A percentile compares a stretch with the other conserved stretches of the same genome.
Evolutionary conservation across 768 basidiomycete species (phyloP).

Genomic region (Botryobasidium botryosum): DNA sequence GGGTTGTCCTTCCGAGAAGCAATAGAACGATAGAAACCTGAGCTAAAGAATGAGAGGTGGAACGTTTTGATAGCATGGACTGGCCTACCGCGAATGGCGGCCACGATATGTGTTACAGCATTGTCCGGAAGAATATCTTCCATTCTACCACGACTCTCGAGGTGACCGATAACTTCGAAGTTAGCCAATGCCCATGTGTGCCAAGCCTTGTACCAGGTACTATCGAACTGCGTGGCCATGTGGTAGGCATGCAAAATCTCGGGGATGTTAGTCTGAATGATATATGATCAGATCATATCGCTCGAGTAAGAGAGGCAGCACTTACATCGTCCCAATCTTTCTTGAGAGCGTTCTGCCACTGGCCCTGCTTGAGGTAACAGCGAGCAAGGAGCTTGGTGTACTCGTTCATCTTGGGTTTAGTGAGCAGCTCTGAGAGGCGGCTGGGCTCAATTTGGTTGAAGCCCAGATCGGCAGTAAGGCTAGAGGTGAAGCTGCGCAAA

Average conservation of each 20-base stretch:
- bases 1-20: constrained; percentile 78
- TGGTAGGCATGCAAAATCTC: constrained; percentile 74
- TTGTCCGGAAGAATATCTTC: constrained; percentile 42
- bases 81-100: constrained; percentile 69
- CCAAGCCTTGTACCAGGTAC: constrained; percentile 99
- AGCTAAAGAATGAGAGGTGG: neutral
- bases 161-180: constrained; percentile 74
- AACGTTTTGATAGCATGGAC: neutral
- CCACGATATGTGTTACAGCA: constrained; percentile 71
- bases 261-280: constrained; percentile 48
- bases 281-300: neutral
- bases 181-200: constrained; percentile 97
- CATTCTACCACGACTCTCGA: constrained; percentile 46
- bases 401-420: constrained; percentile 31
- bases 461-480: constrained; percentile 57
- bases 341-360: constrained; percentile 76
- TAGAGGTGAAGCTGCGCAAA: constrained; percentile 67
- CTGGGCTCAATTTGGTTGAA: constrained; percentile 35
- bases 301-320: constrained; percentile 7
- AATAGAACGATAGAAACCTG: constrained; percentile 92
- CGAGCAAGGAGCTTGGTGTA: constrained; percentile 81
- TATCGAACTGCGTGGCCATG: constrained; percentile 79
- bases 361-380: constrained; percentile 90
- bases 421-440: constrained; percentile 21
- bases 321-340: constrained; percentile 68